Conservation (phyloP, 371 early-diverging fungal species). For the Parasitella parasitica region DNA sequence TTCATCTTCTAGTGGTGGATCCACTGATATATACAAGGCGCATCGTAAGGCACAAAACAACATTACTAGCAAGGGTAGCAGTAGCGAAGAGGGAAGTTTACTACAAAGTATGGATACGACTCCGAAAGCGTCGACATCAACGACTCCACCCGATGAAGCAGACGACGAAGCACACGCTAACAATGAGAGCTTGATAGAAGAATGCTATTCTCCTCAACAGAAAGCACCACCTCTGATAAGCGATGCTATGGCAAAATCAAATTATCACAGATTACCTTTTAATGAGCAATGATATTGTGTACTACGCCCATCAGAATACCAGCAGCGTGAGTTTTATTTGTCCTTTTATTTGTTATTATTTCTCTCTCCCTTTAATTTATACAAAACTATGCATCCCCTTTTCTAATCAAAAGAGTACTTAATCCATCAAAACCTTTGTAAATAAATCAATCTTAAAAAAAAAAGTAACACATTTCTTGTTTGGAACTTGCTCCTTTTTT, state of each 20-base stretch:
- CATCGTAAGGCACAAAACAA: background rate
- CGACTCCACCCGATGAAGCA: background rate
- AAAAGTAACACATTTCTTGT: no score
- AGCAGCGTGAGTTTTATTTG: background rate
- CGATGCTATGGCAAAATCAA: constrained; percentile 5
- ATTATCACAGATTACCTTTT: constrained; percentile 13
- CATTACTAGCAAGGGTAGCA: background rate
- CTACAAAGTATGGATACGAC: background rate
- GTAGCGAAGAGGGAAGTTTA: constrained; percentile 2
- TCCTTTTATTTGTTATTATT: background rate
- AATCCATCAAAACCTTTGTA: background rate
- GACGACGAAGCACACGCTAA: background rate
- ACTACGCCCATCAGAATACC: background rate
- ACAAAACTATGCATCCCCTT: background rate
- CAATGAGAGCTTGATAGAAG: background rate
- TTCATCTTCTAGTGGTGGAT: constrained; percentile 18
- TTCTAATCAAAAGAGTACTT: background rate
- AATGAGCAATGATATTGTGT: background rate
- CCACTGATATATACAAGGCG: constrained; percentile 16
- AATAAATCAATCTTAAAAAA: background rate
- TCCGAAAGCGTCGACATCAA: background rate
- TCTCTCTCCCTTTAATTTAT: background rate
- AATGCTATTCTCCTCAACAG: constrained; percentile 18
- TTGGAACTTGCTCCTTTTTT: no score
- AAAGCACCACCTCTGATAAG: constrained; percentile 13